Evolutionary conservation across 495 filamentous ascomycete genomes (phyloP).

Genomic region (Venustampulla echinocandica): DNA sequence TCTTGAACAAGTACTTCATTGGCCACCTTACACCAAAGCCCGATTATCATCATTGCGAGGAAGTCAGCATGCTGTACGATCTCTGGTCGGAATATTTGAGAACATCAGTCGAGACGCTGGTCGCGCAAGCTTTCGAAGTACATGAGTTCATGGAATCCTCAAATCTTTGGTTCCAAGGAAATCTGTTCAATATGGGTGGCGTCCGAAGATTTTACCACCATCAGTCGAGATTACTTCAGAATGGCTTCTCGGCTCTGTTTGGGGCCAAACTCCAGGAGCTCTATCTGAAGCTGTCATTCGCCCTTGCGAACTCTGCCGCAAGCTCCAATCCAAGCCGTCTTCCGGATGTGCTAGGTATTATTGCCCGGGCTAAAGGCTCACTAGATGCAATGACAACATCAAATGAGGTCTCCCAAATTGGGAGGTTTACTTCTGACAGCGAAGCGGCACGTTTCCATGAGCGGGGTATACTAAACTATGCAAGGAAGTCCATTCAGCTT

Average conservation of each 20-base stretch:
- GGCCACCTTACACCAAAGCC: conserved; percentile 26
- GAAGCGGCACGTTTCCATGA: conserved; percentile 26
- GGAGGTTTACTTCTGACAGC: conserved; percentile 26
- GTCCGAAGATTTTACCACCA: conserved; percentile 30
- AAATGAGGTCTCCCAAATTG: conserved; percentile 26
- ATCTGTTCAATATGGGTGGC: conserved; percentile 29
- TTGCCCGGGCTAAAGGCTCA: conserved; percentile 25
- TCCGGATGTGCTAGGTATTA: conserved; percentile 27
- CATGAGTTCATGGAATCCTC: conserved; percentile 26
- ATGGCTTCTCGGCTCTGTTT: conserved; percentile 27
- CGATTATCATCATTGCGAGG: conserved; percentile 22
- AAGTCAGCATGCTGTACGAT: conserved; percentile 24
- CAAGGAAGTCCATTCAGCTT: conserved; percentile 22
- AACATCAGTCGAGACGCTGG: conserved; percentile 25
- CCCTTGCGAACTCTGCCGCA: conserved; percentile 18
- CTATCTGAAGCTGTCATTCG: conserved; percentile 29
- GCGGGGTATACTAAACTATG: conserved; percentile 26
- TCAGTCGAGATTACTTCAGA: conserved; percentile 28
- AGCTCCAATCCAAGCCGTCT: conserved; percentile 23
- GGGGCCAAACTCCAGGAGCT: conserved; percentile 26
- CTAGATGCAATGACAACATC: conserved; percentile 19
- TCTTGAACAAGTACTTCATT: conserved; percentile 29
- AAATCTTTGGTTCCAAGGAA: conserved; percentile 25
- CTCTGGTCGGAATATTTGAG: conserved; percentile 26
- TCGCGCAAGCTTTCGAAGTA: conserved; percentile 26